Conservation (phyloP, 2,329 filamentous ascomycete genomes). For the Dendrostoma leiphaemia region DNA sequence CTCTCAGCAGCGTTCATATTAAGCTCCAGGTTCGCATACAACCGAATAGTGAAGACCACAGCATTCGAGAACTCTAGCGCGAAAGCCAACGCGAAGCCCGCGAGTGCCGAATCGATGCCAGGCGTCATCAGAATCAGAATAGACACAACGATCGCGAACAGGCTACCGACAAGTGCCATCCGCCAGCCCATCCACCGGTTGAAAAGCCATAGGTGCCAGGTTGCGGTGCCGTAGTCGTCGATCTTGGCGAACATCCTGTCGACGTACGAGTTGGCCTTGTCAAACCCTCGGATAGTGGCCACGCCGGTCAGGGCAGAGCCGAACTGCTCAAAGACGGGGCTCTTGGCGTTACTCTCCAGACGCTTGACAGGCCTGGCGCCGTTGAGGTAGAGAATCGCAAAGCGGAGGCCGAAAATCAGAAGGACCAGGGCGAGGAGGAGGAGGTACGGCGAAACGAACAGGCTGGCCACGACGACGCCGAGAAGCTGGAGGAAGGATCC, state of each 20-base stretch:
- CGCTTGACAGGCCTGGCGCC: slow-evolving; percentile 74
- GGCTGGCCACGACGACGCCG: slow-evolving; percentile 64
- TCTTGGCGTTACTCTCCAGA: slow-evolving; percentile 74
- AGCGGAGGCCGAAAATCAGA: slow-evolving; percentile 54
- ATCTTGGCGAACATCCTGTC: slow-evolving; percentile 68
- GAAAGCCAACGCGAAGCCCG: slow-evolving; percentile 74
- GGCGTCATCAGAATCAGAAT: slow-evolving; percentile 61
- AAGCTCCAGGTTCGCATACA: slow-evolving; percentile 70
- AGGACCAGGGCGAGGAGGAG: slow-evolving; percentile 60
- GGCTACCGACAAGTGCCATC: slow-evolving; percentile 65
- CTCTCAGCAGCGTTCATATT: slow-evolving; percentile 79
- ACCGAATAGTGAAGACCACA: slow-evolving; percentile 64
- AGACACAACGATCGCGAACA: slow-evolving; percentile 66
- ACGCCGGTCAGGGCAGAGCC: slow-evolving; percentile 70
- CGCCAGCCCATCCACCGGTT: slow-evolving; percentile 77
- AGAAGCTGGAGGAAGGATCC: slow-evolving; percentile 60
- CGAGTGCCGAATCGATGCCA: slow-evolving; percentile 65
- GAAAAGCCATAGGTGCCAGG: slow-evolving; percentile 68
- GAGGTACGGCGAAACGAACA: slow-evolving; percentile 67
- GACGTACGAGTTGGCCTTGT: slow-evolving; percentile 65
- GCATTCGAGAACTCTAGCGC: slow-evolving; percentile 65
- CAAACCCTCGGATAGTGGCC: slow-evolving; percentile 72
- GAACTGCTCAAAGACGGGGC: slow-evolving; percentile 79
- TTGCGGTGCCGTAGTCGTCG: slow-evolving; percentile 65
- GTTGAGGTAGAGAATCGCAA: slow-evolving; percentile 62